phyloP scores from a whole-genome alignment of 306 rosid genomes.

The Vigna angularis region DNA sequence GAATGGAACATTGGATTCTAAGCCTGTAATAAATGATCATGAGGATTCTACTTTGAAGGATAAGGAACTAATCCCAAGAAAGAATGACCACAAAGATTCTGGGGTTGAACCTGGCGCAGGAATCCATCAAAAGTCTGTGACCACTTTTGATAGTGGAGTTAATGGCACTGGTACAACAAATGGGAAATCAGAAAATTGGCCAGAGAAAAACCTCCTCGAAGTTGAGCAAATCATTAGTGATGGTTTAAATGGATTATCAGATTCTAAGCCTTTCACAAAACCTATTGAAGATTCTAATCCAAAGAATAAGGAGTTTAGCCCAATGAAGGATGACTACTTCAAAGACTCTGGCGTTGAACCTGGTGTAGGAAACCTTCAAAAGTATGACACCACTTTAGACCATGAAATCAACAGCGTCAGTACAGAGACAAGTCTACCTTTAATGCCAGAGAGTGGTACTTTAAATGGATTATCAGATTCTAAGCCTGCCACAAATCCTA shows the following conservation, averaged over 20 bases:
- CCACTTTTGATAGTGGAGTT: slow-evolving; percentile 53
- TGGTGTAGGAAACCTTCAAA: slow-evolving; percentile 44
- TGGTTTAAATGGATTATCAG: slow-evolving; percentile 50
- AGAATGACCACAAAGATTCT: slow-evolving; percentile 44
- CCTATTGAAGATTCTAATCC: slow-evolving; percentile 49
- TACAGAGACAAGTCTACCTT: slow-evolving; percentile 42
- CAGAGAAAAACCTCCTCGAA: slow-evolving; percentile 64
- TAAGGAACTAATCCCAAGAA: slow-evolving; percentile 42
- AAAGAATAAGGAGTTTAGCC: slow-evolving; percentile 50
- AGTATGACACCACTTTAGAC: slow-evolving; percentile 50
- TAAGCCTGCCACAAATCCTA: slow-evolving; percentile 45
- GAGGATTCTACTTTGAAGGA: slow-evolving; percentile 51
- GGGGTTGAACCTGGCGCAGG: slow-evolving; percentile 41
- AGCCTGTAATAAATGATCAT: slow-evolving; percentile 40
- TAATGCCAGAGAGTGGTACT: slow-evolving; percentile 43
- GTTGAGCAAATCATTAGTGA: slow-evolving; percentile 56
- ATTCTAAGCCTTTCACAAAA: slow-evolving; percentile 45
- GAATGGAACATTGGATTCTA: too few species aligned
- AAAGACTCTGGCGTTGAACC: slow-evolving; percentile 45
- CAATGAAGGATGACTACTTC: slow-evolving; percentile 44
- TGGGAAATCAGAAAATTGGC: slow-evolving; percentile 63
- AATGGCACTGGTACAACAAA: slow-evolving; percentile 43
- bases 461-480: slow-evolving; percentile 51
- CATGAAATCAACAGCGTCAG: slow-evolving; percentile 46
- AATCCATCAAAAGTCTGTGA: slow-evolving; percentile 47